These are phyloP conservation scores for Penicillium sclerotiorum DNA, from an alignment of 2,329 filamentous ascomycete genomes.

Conservation along the genomic window DNA sequence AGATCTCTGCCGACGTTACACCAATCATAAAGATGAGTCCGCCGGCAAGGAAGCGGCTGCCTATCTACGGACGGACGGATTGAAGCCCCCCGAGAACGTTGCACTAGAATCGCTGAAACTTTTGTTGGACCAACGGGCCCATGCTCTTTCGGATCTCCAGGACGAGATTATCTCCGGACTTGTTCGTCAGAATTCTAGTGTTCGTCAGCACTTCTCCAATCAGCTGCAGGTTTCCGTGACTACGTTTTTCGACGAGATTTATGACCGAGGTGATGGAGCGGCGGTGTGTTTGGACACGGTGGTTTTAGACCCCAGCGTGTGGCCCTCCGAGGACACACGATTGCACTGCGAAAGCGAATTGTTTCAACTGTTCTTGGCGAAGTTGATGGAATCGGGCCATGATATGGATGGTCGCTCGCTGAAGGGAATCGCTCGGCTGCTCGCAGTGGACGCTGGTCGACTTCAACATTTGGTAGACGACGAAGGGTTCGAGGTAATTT, in stretches of 20 bases:
- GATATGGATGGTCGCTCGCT: conserved; percentile 67
- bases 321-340: conserved; percentile 47
- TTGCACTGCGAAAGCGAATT: conserved; percentile 51
- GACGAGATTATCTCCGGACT: conserved; percentile 52
- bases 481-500: conserved; percentile 78
- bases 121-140: conserved; percentile 41
- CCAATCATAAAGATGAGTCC: conserved; percentile 42
- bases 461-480: conserved; percentile 60
- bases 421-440: conserved; percentile 61
- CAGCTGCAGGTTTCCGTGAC: conserved; percentile 49
- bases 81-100: conserved; percentile 45
- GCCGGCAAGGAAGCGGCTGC: conserved; percentile 49
- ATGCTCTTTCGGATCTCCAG: conserved; percentile 42
- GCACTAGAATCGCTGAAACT: conserved; percentile 49
- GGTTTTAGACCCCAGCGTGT: conserved; percentile 49
- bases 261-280: conserved; percentile 50
- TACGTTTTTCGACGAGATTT: conserved; percentile 52
- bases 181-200: conserved; percentile 45
- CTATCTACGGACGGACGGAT: conserved; percentile 47
- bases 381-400: conserved; percentile 86
- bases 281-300: conserved; percentile 51
- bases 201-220: conserved; percentile 47
- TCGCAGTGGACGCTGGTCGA: conserved; percentile 57
- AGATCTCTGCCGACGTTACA: conserved; percentile 48
- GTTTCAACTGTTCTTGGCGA: conserved; percentile 73